Evolutionary conservation across 345 rosid species (phyloP).

Genomic region (Noccaea bulbosa): DNA sequence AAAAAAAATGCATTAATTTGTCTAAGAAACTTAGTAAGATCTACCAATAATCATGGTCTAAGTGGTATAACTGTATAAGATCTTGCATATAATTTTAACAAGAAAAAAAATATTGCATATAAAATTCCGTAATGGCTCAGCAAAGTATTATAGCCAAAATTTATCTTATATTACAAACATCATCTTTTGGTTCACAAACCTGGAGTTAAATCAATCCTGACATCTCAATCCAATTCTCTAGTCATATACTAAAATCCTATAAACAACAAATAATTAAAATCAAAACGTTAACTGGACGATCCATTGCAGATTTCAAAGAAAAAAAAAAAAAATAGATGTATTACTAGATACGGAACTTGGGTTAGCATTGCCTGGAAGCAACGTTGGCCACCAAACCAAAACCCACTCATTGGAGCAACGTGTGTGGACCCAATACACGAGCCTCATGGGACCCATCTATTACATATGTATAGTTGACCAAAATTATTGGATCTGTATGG

Average conservation of each 20-base stretch:
- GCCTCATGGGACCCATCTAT: constrained; percentile 20
- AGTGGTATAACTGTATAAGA: no score
- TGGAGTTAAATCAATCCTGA: neutral
- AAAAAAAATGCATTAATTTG: no score
- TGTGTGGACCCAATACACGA: constrained; percentile 36
- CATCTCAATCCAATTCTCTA: neutral
- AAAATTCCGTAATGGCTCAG: neutral
- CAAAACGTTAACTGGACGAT: neutral
- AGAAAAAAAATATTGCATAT: neutral
- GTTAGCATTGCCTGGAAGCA: constrained; percentile 39
- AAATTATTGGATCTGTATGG: no score
- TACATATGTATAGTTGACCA: constrained; percentile 26
- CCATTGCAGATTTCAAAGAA: constrained; percentile 2
- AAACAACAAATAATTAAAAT: neutral
- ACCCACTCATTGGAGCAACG: constrained; percentile 37
- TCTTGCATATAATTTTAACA: neutral
- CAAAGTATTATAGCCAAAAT: neutral
- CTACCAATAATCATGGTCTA: no score
- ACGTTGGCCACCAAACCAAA: constrained; percentile 38
- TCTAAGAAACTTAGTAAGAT: no score
- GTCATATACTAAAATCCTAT: neutral
- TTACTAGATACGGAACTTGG: constrained; percentile 34
- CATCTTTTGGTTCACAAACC: neutral
- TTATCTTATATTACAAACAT: neutral
- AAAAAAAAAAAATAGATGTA: neutral